A percentile compares a stretch with the other conserved stretches of the same genome.
phyloP scores from a whole-genome alignment of 495 filamentous ascomycete genomes.

The Aspergillus taichungensis region DNA sequence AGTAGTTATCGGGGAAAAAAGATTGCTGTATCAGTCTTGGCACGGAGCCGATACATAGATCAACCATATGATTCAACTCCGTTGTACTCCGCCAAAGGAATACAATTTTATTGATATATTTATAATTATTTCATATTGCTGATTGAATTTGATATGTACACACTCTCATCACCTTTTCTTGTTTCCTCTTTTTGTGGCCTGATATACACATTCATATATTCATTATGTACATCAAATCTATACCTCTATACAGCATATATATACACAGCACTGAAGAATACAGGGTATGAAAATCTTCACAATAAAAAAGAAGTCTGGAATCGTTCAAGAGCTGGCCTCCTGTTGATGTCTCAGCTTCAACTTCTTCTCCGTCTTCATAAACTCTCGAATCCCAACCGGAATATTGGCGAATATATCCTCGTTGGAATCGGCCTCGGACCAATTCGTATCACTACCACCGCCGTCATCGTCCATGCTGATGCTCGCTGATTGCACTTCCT shows the following conservation, averaged over 20 bases:
- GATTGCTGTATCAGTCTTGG: too few relatives aligned
- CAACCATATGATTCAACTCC: too few relatives aligned
- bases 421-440: slow-evolving; percentile 34
- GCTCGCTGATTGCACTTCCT: slow-evolving; percentile 32
- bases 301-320: neutral
- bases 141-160: too few relatives aligned
- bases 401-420: slow-evolving; percentile 67
- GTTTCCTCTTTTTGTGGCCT: neutral
- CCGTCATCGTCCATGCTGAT: slow-evolving; percentile 75
- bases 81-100: too few relatives aligned
- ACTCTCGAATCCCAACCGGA: slow-evolving; percentile 89
- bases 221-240: slow-evolving; percentile 4
- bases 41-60: too few relatives aligned
- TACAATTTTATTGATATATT: too few relatives aligned
- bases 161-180: neutral
- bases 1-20: too few relatives aligned
- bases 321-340: slow-evolving; percentile 16
- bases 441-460: slow-evolving; percentile 61
- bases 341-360: slow-evolving; percentile 63
- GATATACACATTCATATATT: neutral
- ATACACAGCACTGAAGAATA: neutral
- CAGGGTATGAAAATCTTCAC: neutral
- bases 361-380: slow-evolving; percentile 95
- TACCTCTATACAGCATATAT: neutral
- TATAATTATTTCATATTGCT: too few relatives aligned